Base-by-base conservation (phyloP, 2,329 filamentous ascomycete species). In the Tolypocladium tropicale region DNA sequence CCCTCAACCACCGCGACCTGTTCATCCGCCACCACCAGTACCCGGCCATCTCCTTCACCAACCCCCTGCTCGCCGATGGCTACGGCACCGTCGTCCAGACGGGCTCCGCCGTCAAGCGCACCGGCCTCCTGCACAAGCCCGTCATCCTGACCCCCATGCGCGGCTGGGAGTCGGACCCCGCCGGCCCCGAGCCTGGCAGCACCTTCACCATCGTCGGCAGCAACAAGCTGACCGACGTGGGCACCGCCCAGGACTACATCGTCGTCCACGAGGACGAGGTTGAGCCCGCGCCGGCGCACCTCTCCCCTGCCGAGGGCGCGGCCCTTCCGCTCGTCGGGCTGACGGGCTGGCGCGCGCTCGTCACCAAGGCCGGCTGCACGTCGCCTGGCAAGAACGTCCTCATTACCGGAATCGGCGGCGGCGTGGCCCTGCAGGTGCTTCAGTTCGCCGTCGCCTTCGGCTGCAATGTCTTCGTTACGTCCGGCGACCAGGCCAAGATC, bases 11-110 rank as follows among this genome's bases (percentile, higher is more conserved):
- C 76, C 88, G 92, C 64, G 94, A 97, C 71, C 83, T 95, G 63
- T 97, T 96, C 76, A 88, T 95, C 72, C 89, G 93, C 55, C 91
- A 94, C 71, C 87, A 92, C 67, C 83, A 95, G 43, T 97, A 97
- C 76, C 93, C 93, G 0, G 87, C 83, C 63, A 87, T 90, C 54
- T 86, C 88, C 14, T 95, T 95, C 70, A 79, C 82, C 58, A 78
- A 85, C 6, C 90, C 93, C 1, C 75, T 97, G 46, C 80, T 95
- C 30, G 84, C 91, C 58, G 93, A 97, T 68, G 93, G 90, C 61
- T 85, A 81, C 63, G 93, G 92, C 55, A 75, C 81, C 56, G 89
- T 97, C 4, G 79, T 85, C 33, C 74, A 77, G 5, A 74, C 83
- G 3, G 89, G 90, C 14, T 69, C 80, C 1, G 73, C 73, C 49